Base-by-base conservation (phyloP, 495 filamentous ascomycete genomes). In the Parathielavia hyrcaniae region DNA sequence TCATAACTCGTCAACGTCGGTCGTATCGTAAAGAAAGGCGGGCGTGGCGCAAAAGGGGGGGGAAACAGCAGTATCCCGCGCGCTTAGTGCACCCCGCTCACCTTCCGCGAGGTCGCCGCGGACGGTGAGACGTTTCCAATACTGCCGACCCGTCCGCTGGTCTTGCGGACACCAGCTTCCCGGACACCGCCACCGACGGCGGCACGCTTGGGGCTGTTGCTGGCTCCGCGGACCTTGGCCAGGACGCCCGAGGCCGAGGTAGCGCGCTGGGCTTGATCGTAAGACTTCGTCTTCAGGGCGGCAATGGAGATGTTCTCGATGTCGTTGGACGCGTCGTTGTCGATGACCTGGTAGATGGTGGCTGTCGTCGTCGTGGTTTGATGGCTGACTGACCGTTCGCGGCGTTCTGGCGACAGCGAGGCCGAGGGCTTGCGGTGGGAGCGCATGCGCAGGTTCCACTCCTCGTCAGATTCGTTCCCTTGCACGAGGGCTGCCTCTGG, bases 101-200 rank as follows among this genome's bases (percentile, higher is more conserved):
- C 64, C 67, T 78, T 79, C 36, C 77, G 67, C 17, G 64, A 61
- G 16, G 69, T 19, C 5, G 64, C 60, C 13, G 70, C 56, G 39
- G 64, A 59, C 13, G 67, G 67, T 14, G 70, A 55, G 20, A 58
- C 61, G 35, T 62, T 66, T 23, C 85, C 84, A 16, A 86, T 75
- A 67, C 91, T 95, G 9, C 90, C 90, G n/a, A 96, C 80, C 10
- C 92, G 82, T n/a, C 90, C 90, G 69, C 91, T 96, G 7, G 87
- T 86, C 76, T 98, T 98, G 53, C 92, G 82, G 23, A 97, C 86
- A 14, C 89, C 89, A 26, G 77, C 78, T 54, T 67, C 66, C 17
- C 64, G 49, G 65, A 74, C 61, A 79, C 75, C 66, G 80, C 79
- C 55, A 73, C 75, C 61, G 49, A 72, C 77, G 74, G 79, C 75